These are phyloP conservation scores for Cyclocybe cylindracea DNA, from an alignment of 768 basidiomycete genomes.

Conservation along the genomic window DNA sequence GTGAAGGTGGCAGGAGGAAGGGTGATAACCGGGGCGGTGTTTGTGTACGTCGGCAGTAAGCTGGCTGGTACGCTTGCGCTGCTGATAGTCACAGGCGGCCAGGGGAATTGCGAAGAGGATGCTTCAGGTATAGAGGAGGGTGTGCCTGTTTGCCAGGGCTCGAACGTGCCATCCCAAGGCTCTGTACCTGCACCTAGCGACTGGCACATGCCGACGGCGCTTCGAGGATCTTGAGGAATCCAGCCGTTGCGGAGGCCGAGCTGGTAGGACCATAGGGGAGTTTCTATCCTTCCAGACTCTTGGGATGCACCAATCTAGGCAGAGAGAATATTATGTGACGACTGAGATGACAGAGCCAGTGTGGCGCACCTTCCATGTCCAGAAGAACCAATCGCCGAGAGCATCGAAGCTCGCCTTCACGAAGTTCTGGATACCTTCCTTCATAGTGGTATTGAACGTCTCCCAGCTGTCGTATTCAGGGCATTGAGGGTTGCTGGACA, in stretches of 20 bases:
- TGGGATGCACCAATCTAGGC: conserved; percentile 46
- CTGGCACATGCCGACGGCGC: conserved; percentile 59
- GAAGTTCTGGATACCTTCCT: conserved; percentile 48
- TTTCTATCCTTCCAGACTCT: conserved; percentile 29
- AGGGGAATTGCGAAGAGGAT: conserved; percentile 44
- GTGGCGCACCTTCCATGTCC: conserved; percentile 44
- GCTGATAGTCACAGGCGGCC: conserved; percentile 55
- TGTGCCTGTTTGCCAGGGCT: conserved; percentile 61
- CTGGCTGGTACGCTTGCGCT: conserved; percentile 27
- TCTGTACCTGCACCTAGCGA: conserved; percentile 38
- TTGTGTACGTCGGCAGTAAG: conserved; percentile 64
- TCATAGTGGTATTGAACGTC: conserved; percentile 46
- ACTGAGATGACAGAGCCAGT: background rate
- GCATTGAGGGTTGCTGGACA: conserved; percentile 42
- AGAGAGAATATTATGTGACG: background rate
- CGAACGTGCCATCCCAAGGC: conserved; percentile 35
- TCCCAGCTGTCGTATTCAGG: conserved; percentile 51
- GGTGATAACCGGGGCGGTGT: conserved; percentile 57
- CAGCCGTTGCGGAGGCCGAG: conserved; percentile 66
- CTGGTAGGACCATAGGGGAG: conserved; percentile 45
- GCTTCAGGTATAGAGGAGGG: conserved; percentile 52
- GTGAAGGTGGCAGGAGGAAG: conserved; percentile 54
- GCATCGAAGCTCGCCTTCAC: conserved; percentile 52
- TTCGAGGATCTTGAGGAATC: conserved; percentile 74
- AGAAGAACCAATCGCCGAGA: conserved; percentile 45